Conservation (phyloP, 2,329 filamentous ascomycete species). For the Diaporthe velutina region DNA sequence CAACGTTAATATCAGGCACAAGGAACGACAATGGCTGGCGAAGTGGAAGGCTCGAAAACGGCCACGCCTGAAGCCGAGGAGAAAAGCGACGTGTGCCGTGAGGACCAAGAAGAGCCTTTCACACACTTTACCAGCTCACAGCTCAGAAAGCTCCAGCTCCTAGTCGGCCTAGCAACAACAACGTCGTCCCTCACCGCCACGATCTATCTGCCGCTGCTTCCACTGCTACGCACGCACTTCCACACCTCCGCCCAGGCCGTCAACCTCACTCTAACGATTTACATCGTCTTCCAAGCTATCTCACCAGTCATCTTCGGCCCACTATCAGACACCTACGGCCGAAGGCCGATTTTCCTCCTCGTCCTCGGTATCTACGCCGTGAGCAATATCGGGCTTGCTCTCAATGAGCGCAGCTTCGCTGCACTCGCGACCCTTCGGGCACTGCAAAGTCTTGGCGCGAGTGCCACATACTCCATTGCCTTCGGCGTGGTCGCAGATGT, state of each 20-base stretch:
- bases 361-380: slow-evolving; percentile 66
- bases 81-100: neutral
- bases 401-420: slow-evolving; percentile 62
- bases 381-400: slow-evolving; percentile 67
- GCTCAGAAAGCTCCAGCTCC: neutral
- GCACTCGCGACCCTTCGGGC: slow-evolving; percentile 68
- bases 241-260: slow-evolving; percentile 48
- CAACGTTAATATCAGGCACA: neutral
- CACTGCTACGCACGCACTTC: slow-evolving; percentile 47
- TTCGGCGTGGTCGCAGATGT: slow-evolving; percentile 78
- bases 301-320: slow-evolving; percentile 69
- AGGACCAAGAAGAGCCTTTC: neutral
- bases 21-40: neutral
- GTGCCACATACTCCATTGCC: slow-evolving; percentile 73
- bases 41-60: neutral
- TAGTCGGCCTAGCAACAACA: neutral
- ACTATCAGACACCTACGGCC: slow-evolving; percentile 67
- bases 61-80: neutral
- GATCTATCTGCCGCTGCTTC: slow-evolving; percentile 58
- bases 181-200: slow-evolving; percentile 48
- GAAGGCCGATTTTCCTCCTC: slow-evolving; percentile 67
- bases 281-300: slow-evolving; percentile 71
- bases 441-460: slow-evolving; percentile 71
- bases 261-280: slow-evolving; percentile 63
- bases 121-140: neutral